Evolutionary conservation across 1,284 basidiomycete species (phyloP), one percentile per base, ranked within the genome.

Genomic region (Leccinum fallax): DNA sequence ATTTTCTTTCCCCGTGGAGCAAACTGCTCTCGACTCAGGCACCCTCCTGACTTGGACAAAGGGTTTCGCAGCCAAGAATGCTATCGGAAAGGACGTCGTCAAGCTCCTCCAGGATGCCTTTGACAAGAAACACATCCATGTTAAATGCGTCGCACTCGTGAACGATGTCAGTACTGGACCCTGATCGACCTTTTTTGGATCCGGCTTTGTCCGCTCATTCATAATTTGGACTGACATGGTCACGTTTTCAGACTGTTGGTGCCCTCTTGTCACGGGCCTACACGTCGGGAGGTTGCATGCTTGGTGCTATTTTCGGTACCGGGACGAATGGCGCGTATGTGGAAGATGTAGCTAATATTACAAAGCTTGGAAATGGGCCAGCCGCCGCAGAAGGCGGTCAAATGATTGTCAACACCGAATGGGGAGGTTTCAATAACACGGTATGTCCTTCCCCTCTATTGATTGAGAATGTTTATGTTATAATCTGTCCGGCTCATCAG

Each of bases 241-340:
- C 28, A 38, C 26, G 11, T 48, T 57, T 53, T 40, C 67, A 95
- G 93, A 98, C 97, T 21, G 96, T 98, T 46, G 97, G 97, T 36
- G 93, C 97, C 2, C 85, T 98, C 40, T 82, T 99, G 46, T 97
- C 96, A 9, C 86, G 94, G 60, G 93, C 95, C 28, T 99, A 99
- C 74, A 92, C 92, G 55, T 85, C 88, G 21, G 96, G 96, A 19
- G 92, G 92, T 13, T 96, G 94, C 65, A 81, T 95, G 26, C 85
- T 96, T 38, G 97, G 94, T 55, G 90, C 89, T 65, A 99, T 98
- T 72, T 98, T 98, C 72, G 97, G 97, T 28, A 99, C 97, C 0
- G 97, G 97, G 10, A 99, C 97, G 7, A 99, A 99, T 74, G 97
- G 97, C 52, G 97, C 97, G 10, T 98, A 96, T 78, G 86, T 99